Evolutionary conservation across 2,329 filamentous ascomycete genomes (phyloP).

Genomic region (Verticillium zaregamsianum): DNA sequence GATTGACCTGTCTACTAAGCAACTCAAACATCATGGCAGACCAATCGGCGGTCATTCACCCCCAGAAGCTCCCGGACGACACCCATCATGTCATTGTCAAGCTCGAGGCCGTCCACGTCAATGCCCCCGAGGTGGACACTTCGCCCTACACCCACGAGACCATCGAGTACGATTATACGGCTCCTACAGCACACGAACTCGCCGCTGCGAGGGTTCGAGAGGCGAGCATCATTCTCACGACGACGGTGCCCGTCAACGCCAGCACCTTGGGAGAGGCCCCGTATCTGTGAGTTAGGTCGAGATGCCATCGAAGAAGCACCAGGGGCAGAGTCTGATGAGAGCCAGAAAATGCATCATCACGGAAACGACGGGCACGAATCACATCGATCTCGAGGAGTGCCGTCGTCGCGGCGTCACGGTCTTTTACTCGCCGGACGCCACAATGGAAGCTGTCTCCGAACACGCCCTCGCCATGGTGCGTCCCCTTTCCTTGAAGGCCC

Average conservation of each 20-base stretch:
- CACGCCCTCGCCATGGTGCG: conserved; percentile 16
- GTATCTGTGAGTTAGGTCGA: conserved; percentile 12
- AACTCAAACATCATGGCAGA: neutral
- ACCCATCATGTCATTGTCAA: conserved; percentile 15
- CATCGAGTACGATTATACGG: conserved; percentile 12
- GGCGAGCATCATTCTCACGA: conserved; percentile 20
- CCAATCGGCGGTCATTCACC: conserved; percentile 6
- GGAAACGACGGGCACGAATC: conserved; percentile 17
- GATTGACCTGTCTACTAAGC: too few relatives aligned
- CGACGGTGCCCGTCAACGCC: conserved; percentile 15
- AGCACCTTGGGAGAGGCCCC: conserved; percentile 14
- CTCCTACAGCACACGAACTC: conserved; percentile 3
- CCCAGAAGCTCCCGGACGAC: conserved; percentile 5
- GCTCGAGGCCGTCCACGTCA: conserved; percentile 13
- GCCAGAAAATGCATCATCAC: conserved; percentile 18
- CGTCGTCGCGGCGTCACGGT: conserved; percentile 14
- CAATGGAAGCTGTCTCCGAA: conserved; percentile 17
- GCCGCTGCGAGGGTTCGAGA: conserved; percentile 14
- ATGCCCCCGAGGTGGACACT: conserved; percentile 8
- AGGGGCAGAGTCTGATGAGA: neutral
- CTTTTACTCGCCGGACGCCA: conserved; percentile 15
- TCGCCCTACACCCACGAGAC: conserved; percentile 9
- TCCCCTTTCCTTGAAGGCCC: neutral
- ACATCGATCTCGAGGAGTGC: conserved; percentile 17
- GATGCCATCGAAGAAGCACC: neutral